Conservation (phyloP, 805 yeast species). For the Candida quercuum region DNA sequence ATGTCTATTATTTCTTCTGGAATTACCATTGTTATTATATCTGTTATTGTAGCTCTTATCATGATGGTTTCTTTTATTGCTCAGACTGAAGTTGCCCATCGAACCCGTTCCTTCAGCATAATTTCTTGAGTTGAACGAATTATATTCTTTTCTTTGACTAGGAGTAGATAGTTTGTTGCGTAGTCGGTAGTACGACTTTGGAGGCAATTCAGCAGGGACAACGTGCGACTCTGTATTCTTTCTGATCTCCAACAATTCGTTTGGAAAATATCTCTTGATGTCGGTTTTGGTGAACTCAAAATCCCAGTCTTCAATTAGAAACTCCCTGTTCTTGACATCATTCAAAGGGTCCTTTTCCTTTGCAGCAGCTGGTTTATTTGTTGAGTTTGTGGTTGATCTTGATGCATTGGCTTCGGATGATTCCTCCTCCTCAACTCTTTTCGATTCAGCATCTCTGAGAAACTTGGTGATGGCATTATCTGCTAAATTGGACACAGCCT, state of each 20-base stretch:
- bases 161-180: slow-evolving; percentile 5
- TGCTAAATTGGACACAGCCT: slow-evolving; percentile 1
- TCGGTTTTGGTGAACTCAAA: slow-evolving; percentile 8
- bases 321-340: slow-evolving; percentile 10
- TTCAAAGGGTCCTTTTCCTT: slow-evolving; percentile 6
- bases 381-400: not conserved
- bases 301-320: slow-evolving; percentile 18
- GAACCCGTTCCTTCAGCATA: slow-evolving; percentile 20
- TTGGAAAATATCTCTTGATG: slow-evolving; percentile 18
- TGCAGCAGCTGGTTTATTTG: slow-evolving; percentile 1
- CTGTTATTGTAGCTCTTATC: slow-evolving; percentile 3
- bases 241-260: slow-evolving; percentile 15
- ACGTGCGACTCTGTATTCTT: slow-evolving; percentile 7
- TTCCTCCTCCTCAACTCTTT: slow-evolving; percentile 2
- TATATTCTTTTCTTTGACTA: slow-evolving; percentile 6
- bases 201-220: slow-evolving; percentile 17
- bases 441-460: slow-evolving; percentile 15
- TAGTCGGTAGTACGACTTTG: slow-evolving; percentile 19
- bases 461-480: slow-evolving; percentile 21
- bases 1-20: slow-evolving; percentile 12
- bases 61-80: slow-evolving; percentile 5
- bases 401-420: not conserved
- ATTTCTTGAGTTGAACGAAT: slow-evolving; percentile 8
- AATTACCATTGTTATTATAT: slow-evolving; percentile 7
- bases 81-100: slow-evolving; percentile 25